phyloP scores from a whole-genome alignment of 306 rosid genomes.

The Dryas octopetala region DNA sequence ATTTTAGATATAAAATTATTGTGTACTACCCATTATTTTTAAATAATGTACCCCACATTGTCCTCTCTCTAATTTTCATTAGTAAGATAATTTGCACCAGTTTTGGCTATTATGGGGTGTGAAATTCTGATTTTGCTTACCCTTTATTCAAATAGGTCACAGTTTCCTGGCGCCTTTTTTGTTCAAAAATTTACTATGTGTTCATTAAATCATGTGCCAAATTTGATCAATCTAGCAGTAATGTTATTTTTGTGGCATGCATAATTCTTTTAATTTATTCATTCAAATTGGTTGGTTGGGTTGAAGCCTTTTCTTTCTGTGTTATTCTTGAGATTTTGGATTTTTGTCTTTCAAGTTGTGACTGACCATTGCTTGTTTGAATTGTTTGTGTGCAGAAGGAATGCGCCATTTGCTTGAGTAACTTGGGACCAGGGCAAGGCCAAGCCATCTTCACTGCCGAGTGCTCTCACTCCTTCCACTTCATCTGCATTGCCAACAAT shows the following conservation, averaged over 20 bases:
- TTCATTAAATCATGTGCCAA: background rate
- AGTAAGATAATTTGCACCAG: too few relatives aligned
- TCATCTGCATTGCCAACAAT: conserved; percentile 8
- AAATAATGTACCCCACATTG: too few relatives aligned
- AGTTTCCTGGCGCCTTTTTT: background rate
- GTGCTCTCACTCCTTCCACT: conserved; percentile 20
- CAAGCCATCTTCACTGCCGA: conserved; percentile 17
- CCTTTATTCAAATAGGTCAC: background rate
- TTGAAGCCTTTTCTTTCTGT: background rate
- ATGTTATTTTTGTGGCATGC: too few relatives aligned
- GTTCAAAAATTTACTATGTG: background rate
- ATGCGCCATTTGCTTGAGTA: conserved; percentile 18
- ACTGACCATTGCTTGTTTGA: too few relatives aligned
- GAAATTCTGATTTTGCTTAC: background rate
- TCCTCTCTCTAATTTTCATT: too few relatives aligned
- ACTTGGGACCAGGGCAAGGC: background rate
- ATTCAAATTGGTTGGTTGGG: background rate
- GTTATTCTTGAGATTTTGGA: too few relatives aligned
- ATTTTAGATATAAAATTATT: too few relatives aligned
- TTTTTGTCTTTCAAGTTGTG: background rate
- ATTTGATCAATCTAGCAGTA: background rate
- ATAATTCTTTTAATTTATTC: background rate
- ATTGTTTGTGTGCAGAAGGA: conserved; percentile 8
- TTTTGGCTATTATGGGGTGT: background rate
- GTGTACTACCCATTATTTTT: too few relatives aligned